phyloP scores from a whole-genome alignment of 495 filamentous ascomycete species.

The Halenospora varia region DNA sequence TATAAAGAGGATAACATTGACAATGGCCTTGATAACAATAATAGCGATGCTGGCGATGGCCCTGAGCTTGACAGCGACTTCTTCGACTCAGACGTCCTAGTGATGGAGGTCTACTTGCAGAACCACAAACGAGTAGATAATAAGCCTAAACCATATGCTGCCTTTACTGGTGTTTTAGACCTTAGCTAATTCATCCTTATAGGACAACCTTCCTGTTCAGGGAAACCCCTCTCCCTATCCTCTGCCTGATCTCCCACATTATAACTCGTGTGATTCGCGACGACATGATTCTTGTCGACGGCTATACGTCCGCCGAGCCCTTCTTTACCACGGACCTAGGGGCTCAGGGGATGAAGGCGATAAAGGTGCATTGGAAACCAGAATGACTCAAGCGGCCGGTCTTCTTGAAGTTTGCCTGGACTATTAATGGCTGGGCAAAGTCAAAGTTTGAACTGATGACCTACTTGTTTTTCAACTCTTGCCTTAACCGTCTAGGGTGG shows the following conservation, averaged over 20 bases:
- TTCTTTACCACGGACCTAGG: slow-evolving; percentile 19
- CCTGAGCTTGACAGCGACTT: slow-evolving; percentile 1
- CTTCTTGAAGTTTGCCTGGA: slow-evolving; percentile 14
- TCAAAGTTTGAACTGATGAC: slow-evolving; percentile 12
- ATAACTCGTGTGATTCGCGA: slow-evolving; percentile 20
- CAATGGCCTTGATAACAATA: slow-evolving; percentile 8
- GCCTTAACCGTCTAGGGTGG: slow-evolving; percentile 14
- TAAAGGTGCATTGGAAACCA: slow-evolving; percentile 23
- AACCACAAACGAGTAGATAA: slow-evolving; percentile 28
- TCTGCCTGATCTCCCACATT: slow-evolving; percentile 24
- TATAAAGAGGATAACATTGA: background rate
- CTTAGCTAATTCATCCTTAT: slow-evolving; percentile 10
- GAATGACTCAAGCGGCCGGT: slow-evolving; percentile 19
- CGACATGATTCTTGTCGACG: slow-evolving; percentile 18
- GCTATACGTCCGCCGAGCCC: slow-evolving; percentile 19
- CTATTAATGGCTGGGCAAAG: slow-evolving; percentile 9
- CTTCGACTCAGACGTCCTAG: background rate
- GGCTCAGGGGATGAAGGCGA: slow-evolving; percentile 6
- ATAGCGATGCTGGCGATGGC: slow-evolving; percentile 1
- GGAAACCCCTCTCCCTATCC: slow-evolving; percentile 21
- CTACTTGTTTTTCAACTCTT: slow-evolving; percentile 19
- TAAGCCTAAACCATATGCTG: slow-evolving; percentile 30
- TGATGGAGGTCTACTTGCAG: background rate
- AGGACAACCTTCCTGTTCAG: slow-evolving; percentile 24
- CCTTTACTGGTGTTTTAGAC: slow-evolving; percentile 1